These are phyloP conservation scores for Boletus rubroflammeus DNA, from an alignment of 768 basidiomycete genomes.

Conservation along the genomic window DNA sequence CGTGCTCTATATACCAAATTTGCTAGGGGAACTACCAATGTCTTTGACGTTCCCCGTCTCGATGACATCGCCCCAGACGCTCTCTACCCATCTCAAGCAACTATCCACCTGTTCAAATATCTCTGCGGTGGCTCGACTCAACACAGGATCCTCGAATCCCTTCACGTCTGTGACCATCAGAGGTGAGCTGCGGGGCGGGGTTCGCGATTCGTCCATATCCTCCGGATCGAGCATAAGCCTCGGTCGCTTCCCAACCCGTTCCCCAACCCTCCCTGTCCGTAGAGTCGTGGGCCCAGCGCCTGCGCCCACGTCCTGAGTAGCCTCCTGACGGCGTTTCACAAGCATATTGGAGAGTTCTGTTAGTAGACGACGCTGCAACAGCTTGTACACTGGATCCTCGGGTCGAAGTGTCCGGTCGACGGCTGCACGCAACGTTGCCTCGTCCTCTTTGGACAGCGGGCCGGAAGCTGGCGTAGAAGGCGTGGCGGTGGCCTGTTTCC, in stretches of 20 bases:
- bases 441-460: slow-evolving; percentile 39
- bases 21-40: background rate
- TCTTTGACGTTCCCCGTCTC: slow-evolving; percentile 4
- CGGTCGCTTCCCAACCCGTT: slow-evolving; percentile 25
- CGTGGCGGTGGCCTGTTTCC: slow-evolving; percentile 24
- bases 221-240: slow-evolving; percentile 25
- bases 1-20: background rate
- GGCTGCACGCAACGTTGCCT: slow-evolving; percentile 50
- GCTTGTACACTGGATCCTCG: slow-evolving; percentile 61
- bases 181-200: background rate
- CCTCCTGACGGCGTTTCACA: slow-evolving; percentile 15
- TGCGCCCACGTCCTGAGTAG: background rate
- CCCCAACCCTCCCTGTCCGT: slow-evolving; percentile 31
- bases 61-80: slow-evolving; percentile 50
- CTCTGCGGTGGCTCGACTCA: slow-evolving; percentile 43
- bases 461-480: background rate
- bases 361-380: slow-evolving; percentile 59
- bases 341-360: slow-evolving; percentile 34
- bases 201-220: slow-evolving; percentile 14
- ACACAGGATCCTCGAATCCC: slow-evolving; percentile 65
- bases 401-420: slow-evolving; percentile 61
- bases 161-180: slow-evolving; percentile 37
- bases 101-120: slow-evolving; percentile 38
- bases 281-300: slow-evolving; percentile 23
- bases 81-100: slow-evolving; percentile 51